A percentile compares a stretch with the other conserved stretches of the same genome.
Conservation (phyloP, 2,329 filamentous ascomycete species). For the Grosmannia serpens region DNA sequence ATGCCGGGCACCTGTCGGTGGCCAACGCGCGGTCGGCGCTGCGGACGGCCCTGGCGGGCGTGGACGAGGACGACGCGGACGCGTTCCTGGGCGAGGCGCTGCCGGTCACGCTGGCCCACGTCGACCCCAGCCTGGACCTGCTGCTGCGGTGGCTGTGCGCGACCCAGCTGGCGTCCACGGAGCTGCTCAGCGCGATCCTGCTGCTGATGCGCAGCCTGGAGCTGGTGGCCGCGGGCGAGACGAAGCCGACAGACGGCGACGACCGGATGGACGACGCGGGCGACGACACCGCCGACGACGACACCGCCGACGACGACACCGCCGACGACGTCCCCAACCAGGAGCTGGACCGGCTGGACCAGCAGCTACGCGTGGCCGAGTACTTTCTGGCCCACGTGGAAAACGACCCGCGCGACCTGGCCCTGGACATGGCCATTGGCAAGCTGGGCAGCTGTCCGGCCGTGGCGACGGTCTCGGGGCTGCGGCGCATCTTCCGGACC, state of each 20-base stretch:
- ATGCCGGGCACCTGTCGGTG: constrained; percentile 47
- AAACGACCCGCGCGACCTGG: constrained; percentile 48
- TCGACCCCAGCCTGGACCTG: constrained; percentile 58
- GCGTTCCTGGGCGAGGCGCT: constrained; percentile 48
- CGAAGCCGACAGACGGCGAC: constrained; percentile 21
- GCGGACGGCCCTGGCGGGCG: constrained; percentile 30
- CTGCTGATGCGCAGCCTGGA: constrained; percentile 60
- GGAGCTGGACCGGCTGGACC: constrained; percentile 49
- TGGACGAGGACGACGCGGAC: constrained; percentile 24
- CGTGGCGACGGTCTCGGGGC: constrained; percentile 45
- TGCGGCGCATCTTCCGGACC: constrained; percentile 52
- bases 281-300: constrained; percentile 16
- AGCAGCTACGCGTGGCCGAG: constrained; percentile 57
- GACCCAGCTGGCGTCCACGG: constrained; percentile 52
- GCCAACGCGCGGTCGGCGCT: constrained; percentile 49
- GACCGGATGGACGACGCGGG: constrained; percentile 7
- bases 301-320: constrained; percentile 19
- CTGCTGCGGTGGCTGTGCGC: constrained; percentile 54
- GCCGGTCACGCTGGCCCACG: constrained; percentile 46
- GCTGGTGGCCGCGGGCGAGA: constrained; percentile 33
- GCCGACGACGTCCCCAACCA: constrained; percentile 29
- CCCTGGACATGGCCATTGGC: constrained; percentile 55
- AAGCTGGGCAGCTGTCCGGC: constrained; percentile 58
- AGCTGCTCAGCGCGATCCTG: constrained; percentile 55
- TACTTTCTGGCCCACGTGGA: constrained; percentile 52